Percentiles rank a stretch among this genome's conserved stretches.
phyloP scores from a whole-genome alignment of 2,329 filamentous ascomycete species.

The Lachnellula cervina region DNA sequence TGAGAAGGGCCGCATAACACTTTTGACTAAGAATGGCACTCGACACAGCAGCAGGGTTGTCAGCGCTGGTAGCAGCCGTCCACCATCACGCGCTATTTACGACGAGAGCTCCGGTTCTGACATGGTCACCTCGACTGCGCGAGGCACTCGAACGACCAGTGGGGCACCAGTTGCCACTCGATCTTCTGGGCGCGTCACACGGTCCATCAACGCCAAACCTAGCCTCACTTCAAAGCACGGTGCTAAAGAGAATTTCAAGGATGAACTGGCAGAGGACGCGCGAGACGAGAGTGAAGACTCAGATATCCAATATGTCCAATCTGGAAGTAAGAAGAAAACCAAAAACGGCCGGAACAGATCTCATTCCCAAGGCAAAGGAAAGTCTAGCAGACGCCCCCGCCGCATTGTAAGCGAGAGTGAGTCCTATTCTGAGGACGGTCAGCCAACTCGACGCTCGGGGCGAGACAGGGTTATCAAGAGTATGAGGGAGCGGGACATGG shows the following conservation, averaged over 20 bases:
- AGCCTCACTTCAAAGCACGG: neutral
- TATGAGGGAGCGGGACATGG: conserved; percentile 46
- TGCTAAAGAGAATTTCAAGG: conserved; percentile 15
- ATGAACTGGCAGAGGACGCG: conserved; percentile 21
- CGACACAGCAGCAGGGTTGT: conserved; percentile 18
- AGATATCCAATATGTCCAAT: conserved; percentile 44
- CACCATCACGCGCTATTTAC: conserved; percentile 8
- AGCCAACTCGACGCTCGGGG: conserved; percentile 32
- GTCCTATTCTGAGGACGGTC: conserved; percentile 15
- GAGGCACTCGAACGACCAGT: conserved; percentile 2
- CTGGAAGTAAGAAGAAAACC: conserved; percentile 29
- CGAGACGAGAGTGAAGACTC: conserved; percentile 40
- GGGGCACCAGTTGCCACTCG: conserved; percentile 4
- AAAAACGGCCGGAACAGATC: conserved; percentile 5
- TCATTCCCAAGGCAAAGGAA: conserved; percentile 5
- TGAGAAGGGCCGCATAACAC: conserved; percentile 15
- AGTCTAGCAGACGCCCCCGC: neutral
- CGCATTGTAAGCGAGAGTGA: conserved; percentile 7
- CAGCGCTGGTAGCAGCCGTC: conserved; percentile 15
- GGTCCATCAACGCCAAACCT: conserved; percentile 16
- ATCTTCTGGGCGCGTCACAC: conserved; percentile 15
- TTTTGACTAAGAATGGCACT: conserved; percentile 13
- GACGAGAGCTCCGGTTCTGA: conserved; percentile 14
- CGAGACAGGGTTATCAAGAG: conserved; percentile 33
- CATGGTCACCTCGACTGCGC: conserved; percentile 2